Evolutionary conservation across 176 grass and related monocot species (phyloP), one percentile per base, ranked within the genome.

Genomic region (Musa troglodytarum): DNA sequence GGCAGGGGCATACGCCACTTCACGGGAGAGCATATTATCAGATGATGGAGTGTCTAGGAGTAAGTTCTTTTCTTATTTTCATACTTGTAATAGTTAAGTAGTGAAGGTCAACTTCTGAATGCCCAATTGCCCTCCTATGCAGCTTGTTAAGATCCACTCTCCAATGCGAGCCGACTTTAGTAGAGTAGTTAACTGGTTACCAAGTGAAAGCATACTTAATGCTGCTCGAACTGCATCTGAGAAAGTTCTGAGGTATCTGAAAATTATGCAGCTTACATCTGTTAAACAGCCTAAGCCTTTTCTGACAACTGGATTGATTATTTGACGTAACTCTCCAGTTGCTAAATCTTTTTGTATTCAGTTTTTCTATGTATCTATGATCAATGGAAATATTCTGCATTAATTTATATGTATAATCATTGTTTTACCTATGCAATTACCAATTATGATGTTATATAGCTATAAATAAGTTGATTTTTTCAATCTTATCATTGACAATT

Each of bases 21-120:
- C 90, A 90, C 29, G 94, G 94, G 19, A 92, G 94, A 86, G 88
- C 94, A 82, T 98, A 98, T 81, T 98, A 89, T 84, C 94, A 93
- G 76, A 98, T 98, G 94, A 98, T 98, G 94, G 94, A 98, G 88
- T 98, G 94, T 77, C 86, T 98, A 78, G 90, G 94, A 76, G 94
- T 98, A 72, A 85, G 81, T 85, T n/a, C 70, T 51, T 50, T 59
- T 80, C 69, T 76, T 53, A 0, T 77, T 2, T 54, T 73, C 26
- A 21, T 10, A 63, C 43, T 34, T 19, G 24, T 79, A 14, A 0
- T 65, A 73, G 57, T 56, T 65, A 53, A 43, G 71, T 68, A 74
- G 51, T 20, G 34, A 3, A 63, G 71, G 53, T n/a, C 75, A 34
- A 71, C 22, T 77, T 72, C 28, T 65, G 15, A 65, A 28, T 57